Evolutionary conservation across 495 filamentous ascomycete genomes (phyloP), one percentile per base, ranked within the genome.

Genomic region (Durotheca rogersii): DNA sequence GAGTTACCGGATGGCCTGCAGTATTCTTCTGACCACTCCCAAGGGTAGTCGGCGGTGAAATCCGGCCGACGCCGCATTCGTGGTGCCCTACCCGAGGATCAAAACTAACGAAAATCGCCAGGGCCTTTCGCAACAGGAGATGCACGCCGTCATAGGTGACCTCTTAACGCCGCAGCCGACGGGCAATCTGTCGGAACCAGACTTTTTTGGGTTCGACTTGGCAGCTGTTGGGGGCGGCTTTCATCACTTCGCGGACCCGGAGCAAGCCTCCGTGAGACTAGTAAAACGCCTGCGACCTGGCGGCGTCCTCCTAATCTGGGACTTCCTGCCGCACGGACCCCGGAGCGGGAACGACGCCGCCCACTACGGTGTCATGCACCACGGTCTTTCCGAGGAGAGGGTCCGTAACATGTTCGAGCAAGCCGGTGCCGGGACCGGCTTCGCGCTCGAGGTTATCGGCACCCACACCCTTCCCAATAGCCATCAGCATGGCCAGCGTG

Each of bases 231-330:
- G 86, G 16, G 74, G 81, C 44, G 86, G 80, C 1, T 76, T 89
- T 55, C 87, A 91, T 62, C 87, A 91, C 58, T 87, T 91, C 51
- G 76, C 82, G 39, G 67, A 84, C 49, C 81, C 84, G 0, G 68
- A 66, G 3, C 65, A 77, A 31, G 80, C 81, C 7, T 66, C 83
- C 33, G 67, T 72, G 41, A 65, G 78, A 17, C 71, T 91, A 10
- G 76, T 70, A 15, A 69, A 78, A 59, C 73, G 84, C 7, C 61
- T 91, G 32, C 80, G 75, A 48, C 72, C 76, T 1, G 82, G 80
- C 17, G 87, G 85, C 19, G 80, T 82, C 2, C 68, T 84, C 31
- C 43, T 86, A n/a, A 75, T 89, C 47, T 67, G 84, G 27, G 87
- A 90, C 49, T 78, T 89, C 36, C 47, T 87, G 5, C 65, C 70